Base-by-base conservation (phyloP, 2,329 filamentous ascomycete species). In the Monilinia vaccinii-corymbosi region DNA sequence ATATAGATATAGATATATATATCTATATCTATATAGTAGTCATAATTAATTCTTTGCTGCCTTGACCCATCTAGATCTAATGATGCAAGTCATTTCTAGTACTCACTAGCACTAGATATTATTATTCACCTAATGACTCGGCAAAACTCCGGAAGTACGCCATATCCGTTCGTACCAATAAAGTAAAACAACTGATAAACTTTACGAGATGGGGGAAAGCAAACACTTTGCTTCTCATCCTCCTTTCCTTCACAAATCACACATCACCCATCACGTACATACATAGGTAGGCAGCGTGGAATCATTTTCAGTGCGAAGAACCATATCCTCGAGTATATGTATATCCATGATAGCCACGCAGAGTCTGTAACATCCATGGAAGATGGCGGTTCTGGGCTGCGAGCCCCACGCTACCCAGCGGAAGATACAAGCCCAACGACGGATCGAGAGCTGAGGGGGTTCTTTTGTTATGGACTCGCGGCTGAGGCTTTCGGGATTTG, bases 401-500 rank as follows among this genome's bases (percentile, higher is more conserved):
- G 56, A 45, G 46, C 38, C 56, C 76, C 82, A 58, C 79, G 82
- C 59, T 96, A 94, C 72, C 78, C 81, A 3, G 91, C 87, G 63
- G 91, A 97, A 73, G 94, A 97, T 73, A 87, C 84, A 23, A 83
- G 91, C 28, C 83, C 88, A 48, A 97, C 94, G 7, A 96, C 88
- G 71, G 76, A 77, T 66, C 91, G 87, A 73, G 94, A 99, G 79
- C 81, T 97, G 63, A 79, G 85, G 47, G 94, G 93, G 64, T 99
- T 94, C 87, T 97, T 97, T 75, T 87, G 87, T 71, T 97, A 97
- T 77, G 88, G 89, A 45, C 96, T 96, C 79, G 93, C 94, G 23
- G 91, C 92, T 42, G 94, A 99, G 76, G 92, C 94, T 52, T 97
- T 97, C 73, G 90, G 94, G 18, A 89, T 97, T 58, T 97, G 93